phyloP scores from a whole-genome alignment of 257 asterid species.

The Haberlea rhodopensis region DNA sequence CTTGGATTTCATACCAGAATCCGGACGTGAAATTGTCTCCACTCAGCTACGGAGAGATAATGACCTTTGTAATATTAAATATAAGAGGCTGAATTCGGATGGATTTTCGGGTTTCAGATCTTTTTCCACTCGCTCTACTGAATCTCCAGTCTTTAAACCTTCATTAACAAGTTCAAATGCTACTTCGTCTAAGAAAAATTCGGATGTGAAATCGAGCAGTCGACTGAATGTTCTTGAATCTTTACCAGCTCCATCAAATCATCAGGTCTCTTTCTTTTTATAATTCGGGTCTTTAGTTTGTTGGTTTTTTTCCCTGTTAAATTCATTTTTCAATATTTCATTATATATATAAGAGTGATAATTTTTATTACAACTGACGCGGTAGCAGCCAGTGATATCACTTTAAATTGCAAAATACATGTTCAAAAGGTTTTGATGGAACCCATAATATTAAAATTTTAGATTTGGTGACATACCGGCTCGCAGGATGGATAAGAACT shows the following conservation, averaged over 20 bases:
- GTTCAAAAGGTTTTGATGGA: too few species aligned
- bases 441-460: too few species aligned
- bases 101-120: slow-evolving; percentile 37
- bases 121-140: slow-evolving; percentile 38
- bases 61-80: background rate
- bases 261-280: slow-evolving; percentile 33
- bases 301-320: too few species aligned
- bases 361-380: too few species aligned
- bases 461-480: too few species aligned
- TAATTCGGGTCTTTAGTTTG: too few species aligned
- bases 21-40: slow-evolving; percentile 31
- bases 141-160: slow-evolving; percentile 41
- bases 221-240: slow-evolving; percentile 36
- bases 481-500: too few species aligned
- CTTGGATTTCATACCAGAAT: slow-evolving; percentile 28
- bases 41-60: slow-evolving; percentile 15
- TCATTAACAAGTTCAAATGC: background rate
- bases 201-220: slow-evolving; percentile 26
- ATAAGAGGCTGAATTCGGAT: slow-evolving; percentile 28
- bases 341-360: too few species aligned
- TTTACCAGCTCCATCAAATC: slow-evolving; percentile 30
- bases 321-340: too few species aligned
- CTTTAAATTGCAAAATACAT: too few species aligned
- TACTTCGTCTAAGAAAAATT: slow-evolving; percentile 2
- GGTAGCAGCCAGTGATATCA: too few species aligned